phyloP scores from a whole-genome alignment of 495 filamentous ascomycete species.

The Penicillium paradoxum region DNA sequence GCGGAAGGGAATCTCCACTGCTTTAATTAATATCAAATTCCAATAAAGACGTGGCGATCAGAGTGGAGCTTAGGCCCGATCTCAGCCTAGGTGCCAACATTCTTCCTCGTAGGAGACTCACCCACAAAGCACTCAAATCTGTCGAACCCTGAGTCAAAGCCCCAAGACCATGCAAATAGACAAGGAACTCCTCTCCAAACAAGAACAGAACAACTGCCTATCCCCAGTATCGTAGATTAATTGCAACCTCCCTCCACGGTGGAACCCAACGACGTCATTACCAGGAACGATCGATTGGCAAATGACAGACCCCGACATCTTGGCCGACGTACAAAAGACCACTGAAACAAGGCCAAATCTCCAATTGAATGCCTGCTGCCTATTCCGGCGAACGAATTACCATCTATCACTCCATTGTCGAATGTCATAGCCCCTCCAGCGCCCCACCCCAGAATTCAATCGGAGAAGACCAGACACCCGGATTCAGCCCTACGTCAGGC shows the following conservation, averaged over 20 bases:
- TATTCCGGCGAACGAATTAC: not conserved
- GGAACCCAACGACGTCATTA: slow-evolving; percentile 19
- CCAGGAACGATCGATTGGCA: slow-evolving; percentile 9
- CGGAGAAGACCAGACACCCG: slow-evolving; percentile 1
- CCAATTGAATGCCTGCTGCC: slow-evolving; percentile 5
- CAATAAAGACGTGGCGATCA: no score
- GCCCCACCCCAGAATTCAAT: not conserved
- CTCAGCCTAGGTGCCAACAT: no score
- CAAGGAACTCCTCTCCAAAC: not conserved
- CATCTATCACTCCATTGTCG: not conserved
- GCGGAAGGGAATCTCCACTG: no score
- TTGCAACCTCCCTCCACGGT: not conserved
- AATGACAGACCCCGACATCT: slow-evolving; percentile 10
- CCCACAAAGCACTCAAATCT: no score
- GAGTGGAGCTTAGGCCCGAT: no score
- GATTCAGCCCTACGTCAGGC: not conserved
- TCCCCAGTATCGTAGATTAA: not conserved
- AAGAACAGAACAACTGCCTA: not conserved
- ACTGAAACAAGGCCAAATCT: not conserved
- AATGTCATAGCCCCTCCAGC: slow-evolving; percentile 10
- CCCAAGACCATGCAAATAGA: no score
- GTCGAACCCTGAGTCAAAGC: no score
- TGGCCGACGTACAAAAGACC: slow-evolving; percentile 5
- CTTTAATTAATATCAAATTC: no score
- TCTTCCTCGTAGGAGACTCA: no score